phyloP scores from a whole-genome alignment of 1,139 yeast species.

The Lodderomyces theae region DNA sequence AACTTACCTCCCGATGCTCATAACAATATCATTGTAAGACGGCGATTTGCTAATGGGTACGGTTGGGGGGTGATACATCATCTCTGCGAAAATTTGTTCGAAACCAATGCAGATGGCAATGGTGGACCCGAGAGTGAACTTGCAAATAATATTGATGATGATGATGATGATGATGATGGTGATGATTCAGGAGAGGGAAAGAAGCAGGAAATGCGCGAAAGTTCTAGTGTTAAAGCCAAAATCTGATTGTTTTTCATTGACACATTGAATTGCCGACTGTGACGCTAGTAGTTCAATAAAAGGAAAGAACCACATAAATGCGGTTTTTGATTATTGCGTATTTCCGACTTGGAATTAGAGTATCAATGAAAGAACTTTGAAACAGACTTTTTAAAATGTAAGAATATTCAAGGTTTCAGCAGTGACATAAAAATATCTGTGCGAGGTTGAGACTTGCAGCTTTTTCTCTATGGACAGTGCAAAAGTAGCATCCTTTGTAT shows the following conservation, averaged over 20 bases:
- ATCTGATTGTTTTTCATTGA: not conserved
- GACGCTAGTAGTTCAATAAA: not conserved
- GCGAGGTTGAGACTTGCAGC: no score
- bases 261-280: not conserved
- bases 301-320: no score
- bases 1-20: conserved; percentile 92
- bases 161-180: not conserved
- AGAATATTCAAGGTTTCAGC: no score
- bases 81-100: conserved; percentile 20
- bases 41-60: conserved; percentile 87
- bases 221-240: not conserved
- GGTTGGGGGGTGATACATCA: conserved; percentile 90
- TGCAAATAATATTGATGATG: no score
- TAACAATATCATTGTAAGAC: conserved; percentile 83
- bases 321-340: no score
- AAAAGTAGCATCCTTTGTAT: no score
- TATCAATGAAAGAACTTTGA: no score
- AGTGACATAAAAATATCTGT: no score
- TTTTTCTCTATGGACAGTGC: no score
- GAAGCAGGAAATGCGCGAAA: not conserved
- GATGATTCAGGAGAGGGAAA: not conserved
- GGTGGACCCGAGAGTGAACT: not conserved
- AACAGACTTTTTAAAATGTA: no score
- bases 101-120: not conserved
- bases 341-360: no score